Conservation (phyloP, 805 yeast genomes). For the Saccharomyces mikatae region DNA sequence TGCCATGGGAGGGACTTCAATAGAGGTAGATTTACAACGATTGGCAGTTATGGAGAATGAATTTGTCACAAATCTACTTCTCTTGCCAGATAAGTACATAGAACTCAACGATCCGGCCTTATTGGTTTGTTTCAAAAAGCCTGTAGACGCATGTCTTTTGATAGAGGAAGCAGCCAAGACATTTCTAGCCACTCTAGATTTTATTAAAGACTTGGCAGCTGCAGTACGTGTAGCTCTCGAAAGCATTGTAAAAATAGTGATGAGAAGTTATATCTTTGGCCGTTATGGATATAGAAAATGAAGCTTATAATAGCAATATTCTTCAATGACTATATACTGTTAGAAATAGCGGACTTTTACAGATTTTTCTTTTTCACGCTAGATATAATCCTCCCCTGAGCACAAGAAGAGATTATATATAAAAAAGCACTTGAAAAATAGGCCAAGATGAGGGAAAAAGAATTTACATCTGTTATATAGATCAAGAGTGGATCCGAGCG, state of each 20-base stretch:
- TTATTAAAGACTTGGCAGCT: neutral
- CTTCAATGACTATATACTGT: neutral
- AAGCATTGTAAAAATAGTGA: neutral
- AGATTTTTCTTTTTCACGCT: neutral
- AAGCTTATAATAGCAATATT: neutral
- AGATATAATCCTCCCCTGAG: neutral
- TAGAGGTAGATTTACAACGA: conserved; percentile 39
- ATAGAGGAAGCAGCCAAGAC: conserved; percentile 1
- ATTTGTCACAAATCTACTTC: conserved; percentile 11
- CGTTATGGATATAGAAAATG: neutral
- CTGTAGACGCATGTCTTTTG: conserved; percentile 10
- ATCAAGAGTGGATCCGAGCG: neutral
- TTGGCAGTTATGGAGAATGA: neutral
- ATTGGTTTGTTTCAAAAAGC: conserved; percentile 3
- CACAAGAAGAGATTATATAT: neutral
- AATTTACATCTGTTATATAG: neutral
- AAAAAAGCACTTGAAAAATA: neutral
- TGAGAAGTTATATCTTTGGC: neutral
- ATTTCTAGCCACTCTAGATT: neutral
- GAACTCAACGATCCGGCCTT: neutral
- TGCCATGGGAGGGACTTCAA: conserved; percentile 97
- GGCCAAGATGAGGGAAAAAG: neutral
- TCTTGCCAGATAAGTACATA: conserved; percentile 3
- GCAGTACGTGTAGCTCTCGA: neutral
- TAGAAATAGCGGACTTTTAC: neutral